Base-by-base conservation (phyloP, 495 filamentous ascomycete genomes). In the Tuber borchii region DNA sequence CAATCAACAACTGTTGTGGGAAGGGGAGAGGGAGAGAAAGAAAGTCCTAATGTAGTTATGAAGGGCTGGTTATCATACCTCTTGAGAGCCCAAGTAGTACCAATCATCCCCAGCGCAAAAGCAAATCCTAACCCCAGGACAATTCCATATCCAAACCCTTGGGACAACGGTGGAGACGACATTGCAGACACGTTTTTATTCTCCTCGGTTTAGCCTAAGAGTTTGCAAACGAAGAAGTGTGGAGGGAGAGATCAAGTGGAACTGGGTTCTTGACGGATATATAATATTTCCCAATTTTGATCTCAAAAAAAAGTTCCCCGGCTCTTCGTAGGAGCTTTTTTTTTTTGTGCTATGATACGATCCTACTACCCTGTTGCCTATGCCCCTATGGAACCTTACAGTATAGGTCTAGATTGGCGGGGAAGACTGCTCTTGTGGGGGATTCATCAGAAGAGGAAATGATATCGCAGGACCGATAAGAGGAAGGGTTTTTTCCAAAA, bases 61-160 rank as follows among this genome's bases (percentile, higher is more conserved):
- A 65, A 65, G 26, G 26, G 26, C 19, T 4, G 26, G 26, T 17
- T 34, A 34, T 78, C 56, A 34, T 80, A 88, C 82, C 92, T 86
- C 82, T 91, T 93, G 74, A 96, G 85, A 72, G 92, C 88, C 87
- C 90, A 93, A 16, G 93, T 96, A 40, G 92, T 92, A 70, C 90
- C 82, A 71, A 93, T 92, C 93, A 93, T 93, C 76, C 91, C 86
- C 76, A 94, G 83, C 16, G 93, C 92, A 85, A 95, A 95, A 61
- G 87, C 87, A 83, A 90, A 89, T 34, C 92, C 91, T 37, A 94
- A 84, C 26, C 93, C 92, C 20, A 95, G 84, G 74, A 95, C 91
- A 82, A 96, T 91, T 74, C 92, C 93, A 89, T 95, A 95, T 79
- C 93, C 93, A 81, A 91, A 91, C 69, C 88, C 90, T 81, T 91